Evolutionary conservation across 1,284 basidiomycete genomes (phyloP).

Genomic region (Rugosomyces carneus): DNA sequence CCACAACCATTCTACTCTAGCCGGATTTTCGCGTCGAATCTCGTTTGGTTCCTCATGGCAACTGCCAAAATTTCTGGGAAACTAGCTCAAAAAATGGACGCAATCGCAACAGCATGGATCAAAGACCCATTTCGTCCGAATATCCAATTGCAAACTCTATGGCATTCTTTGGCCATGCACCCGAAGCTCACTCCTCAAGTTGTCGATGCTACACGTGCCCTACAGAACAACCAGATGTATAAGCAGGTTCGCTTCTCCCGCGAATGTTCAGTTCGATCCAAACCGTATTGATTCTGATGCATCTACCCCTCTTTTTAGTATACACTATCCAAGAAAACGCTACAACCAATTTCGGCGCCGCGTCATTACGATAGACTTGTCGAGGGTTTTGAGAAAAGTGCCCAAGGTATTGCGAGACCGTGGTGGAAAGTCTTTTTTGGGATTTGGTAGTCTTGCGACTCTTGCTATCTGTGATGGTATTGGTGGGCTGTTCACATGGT

Average conservation of each 20-base stretch:
- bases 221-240: constrained; percentile 48
- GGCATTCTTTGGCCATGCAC: constrained; percentile 58
- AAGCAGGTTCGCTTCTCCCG: constrained; percentile 45
- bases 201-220: constrained; percentile 47
- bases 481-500: constrained; percentile 3
- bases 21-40: not conserved
- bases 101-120: constrained; percentile 54
- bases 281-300: constrained; percentile 15
- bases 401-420: constrained; percentile 64
- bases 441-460: constrained; percentile 46
- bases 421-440: constrained; percentile 79
- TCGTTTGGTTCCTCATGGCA: constrained; percentile 10
- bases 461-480: not conserved
- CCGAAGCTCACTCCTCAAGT: constrained; percentile 57
- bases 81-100: constrained; percentile 42
- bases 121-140: constrained; percentile 69
- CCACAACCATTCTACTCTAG: constrained; percentile 1
- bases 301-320: constrained; percentile 40
- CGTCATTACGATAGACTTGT: constrained; percentile 64
- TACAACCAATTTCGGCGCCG: constrained; percentile 64
- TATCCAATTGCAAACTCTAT: constrained; percentile 59
- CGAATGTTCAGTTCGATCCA: constrained; percentile 17
- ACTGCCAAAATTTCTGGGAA: constrained; percentile 31
- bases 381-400: constrained; percentile 67
- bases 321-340: constrained; percentile 51